Evolutionary conservation across 1,284 basidiomycete species (phyloP).

Genomic region (Austropuccinia psidii): DNA sequence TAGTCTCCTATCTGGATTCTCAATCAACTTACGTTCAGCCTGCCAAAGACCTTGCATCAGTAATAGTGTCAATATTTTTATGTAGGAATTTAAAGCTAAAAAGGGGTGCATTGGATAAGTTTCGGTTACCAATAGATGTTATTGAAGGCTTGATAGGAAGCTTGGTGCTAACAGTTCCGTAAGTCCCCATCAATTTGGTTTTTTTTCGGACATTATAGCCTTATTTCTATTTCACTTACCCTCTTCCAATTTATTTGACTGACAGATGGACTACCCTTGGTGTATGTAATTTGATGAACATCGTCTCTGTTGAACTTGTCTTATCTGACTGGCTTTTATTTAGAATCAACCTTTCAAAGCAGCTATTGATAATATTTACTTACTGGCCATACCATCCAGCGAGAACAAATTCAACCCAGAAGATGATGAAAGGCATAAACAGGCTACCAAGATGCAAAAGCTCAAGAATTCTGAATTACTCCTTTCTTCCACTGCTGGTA

Average conservation of each 20-base stretch:
- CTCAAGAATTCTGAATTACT: constrained; percentile 33
- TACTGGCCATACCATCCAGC: constrained; percentile 33
- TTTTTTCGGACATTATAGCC: too few relatives aligned
- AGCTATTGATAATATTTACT: constrained; percentile 36
- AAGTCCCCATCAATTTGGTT: too few relatives aligned
- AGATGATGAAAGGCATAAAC: constrained; percentile 35
- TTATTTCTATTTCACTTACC: too few relatives aligned
- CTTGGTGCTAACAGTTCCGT: constrained; percentile 36
- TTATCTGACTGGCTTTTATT: background rate
- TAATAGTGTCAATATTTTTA: background rate
- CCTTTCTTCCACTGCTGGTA: constrained; percentile 6
- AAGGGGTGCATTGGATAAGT: constrained; percentile 90
- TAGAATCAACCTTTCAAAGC: constrained; percentile 35
- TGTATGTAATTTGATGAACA: constrained; percentile 4
- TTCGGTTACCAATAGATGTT: constrained; percentile 91
- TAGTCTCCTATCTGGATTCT: too few relatives aligned
- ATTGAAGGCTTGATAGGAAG: constrained; percentile 57
- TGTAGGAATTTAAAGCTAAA: constrained; percentile 55
- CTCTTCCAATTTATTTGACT: too few relatives aligned
- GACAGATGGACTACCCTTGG: constrained; percentile 29
- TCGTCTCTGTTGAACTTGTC: too few relatives aligned
- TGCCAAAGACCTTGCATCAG: too few relatives aligned
- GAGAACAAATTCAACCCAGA: constrained; percentile 32
- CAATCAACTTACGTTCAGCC: too few relatives aligned
- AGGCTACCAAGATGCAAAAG: constrained; percentile 35